These are phyloP conservation scores for Acacia pycnantha DNA, from an alignment of 331 rosid genomes.

Conservation along the genomic window DNA sequence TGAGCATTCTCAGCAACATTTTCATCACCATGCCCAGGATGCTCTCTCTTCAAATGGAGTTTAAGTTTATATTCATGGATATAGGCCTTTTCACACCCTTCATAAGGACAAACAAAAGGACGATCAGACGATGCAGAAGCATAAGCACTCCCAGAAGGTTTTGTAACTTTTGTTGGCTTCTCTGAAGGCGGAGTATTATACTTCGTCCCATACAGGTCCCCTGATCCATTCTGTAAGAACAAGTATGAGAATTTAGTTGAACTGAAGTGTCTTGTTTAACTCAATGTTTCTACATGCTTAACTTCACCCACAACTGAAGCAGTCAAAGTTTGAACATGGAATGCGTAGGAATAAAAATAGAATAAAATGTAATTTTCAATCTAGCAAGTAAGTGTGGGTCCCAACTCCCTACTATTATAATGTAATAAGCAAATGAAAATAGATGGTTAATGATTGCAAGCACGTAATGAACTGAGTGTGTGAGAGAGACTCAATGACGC, in stretches of 20 bases:
- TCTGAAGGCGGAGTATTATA: conserved; percentile 66
- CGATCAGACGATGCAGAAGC: conserved; percentile 90
- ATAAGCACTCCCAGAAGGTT: conserved; percentile 60
- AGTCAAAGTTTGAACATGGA: not conserved
- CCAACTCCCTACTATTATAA: no score
- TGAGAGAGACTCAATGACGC: no score
- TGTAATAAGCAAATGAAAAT: no score
- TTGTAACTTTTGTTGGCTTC: conserved; percentile 60
- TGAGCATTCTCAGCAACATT: conserved; percentile 62
- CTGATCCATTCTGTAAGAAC: conserved; percentile 49
- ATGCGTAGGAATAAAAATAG: not conserved
- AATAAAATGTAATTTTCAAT: not conserved
- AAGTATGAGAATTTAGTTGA: conserved; percentile 6
- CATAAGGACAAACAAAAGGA: conserved; percentile 92
- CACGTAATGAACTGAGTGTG: no score
- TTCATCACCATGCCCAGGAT: conserved; percentile 77
- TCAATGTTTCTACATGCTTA: not conserved
- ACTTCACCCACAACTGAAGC: not conserved
- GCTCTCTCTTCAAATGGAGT: conserved; percentile 87
- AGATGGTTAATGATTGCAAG: no score
- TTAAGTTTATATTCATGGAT: conserved; percentile 95
- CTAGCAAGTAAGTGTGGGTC: not conserved
- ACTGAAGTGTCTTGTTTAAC: not conserved
- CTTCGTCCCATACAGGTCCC: conserved; percentile 51
- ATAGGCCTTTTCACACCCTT: conserved; percentile 90